Conservation (phyloP, 2,329 filamentous ascomycete species). For the Lachnellula arida region DNA sequence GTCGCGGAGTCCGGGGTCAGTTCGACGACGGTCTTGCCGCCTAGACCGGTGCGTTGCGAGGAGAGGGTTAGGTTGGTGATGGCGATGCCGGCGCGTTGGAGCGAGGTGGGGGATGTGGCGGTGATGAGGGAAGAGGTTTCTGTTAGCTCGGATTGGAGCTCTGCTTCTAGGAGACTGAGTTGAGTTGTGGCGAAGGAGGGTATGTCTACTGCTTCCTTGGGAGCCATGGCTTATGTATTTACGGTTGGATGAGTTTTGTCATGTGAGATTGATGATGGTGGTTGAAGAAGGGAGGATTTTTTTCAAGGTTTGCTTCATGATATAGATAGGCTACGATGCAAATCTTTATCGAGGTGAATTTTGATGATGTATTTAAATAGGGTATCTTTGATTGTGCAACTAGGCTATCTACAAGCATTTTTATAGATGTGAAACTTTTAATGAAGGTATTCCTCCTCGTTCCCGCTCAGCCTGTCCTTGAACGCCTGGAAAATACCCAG, state of each 20-base stretch:
- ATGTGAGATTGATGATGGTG: conserved; percentile 7
- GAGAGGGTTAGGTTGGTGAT: conserved; percentile 69
- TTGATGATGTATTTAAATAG: no score
- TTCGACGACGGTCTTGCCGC: conserved; percentile 86
- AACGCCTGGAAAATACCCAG: no score
- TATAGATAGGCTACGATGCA: no score
- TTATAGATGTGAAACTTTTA: no score
- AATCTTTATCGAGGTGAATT: no score
- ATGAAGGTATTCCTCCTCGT: no score
- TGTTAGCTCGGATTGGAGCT: conserved; percentile 67
- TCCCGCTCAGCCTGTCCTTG: no score
- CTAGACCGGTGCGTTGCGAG: conserved; percentile 80
- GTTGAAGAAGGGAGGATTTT: background rate
- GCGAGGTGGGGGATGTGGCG: conserved; percentile 60
- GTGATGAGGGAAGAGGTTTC: conserved; percentile 65
- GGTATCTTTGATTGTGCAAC: no score
- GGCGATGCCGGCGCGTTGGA: conserved; percentile 74
- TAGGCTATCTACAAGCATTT: no score
- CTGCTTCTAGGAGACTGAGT: conserved; percentile 62
- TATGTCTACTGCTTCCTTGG: conserved; percentile 48
- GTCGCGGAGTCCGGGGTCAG: conserved; percentile 68
- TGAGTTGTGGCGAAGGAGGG: conserved; percentile 66
- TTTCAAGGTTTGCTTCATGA: no score
- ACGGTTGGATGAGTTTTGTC: conserved; percentile 3
- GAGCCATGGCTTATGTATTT: conserved; percentile 29